phyloP scores from a whole-genome alignment of 2,329 filamentous ascomycete genomes.

The Diaporthe ampelina region DNA sequence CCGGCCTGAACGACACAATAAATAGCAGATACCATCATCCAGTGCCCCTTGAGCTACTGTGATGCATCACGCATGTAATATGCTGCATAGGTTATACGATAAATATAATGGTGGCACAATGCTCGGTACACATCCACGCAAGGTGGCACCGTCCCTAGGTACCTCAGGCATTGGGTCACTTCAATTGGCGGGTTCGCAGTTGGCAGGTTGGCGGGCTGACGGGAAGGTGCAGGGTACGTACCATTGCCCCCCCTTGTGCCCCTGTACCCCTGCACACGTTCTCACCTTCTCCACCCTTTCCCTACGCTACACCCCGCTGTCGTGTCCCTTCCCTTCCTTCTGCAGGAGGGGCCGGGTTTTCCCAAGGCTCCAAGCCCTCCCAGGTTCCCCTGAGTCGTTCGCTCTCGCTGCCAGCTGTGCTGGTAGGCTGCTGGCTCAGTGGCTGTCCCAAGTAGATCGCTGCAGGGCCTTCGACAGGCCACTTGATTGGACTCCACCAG shows the following conservation, averaged over 20 bases:
- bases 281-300: neutral
- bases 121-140: neutral
- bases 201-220: conserved; percentile 8
- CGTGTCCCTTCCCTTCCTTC: conserved; percentile 25
- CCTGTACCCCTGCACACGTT: neutral
- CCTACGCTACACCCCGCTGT: conserved; percentile 17
- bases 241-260: neutral
- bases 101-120: neutral
- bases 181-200: neutral
- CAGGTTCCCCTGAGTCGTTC: conserved; percentile 32
- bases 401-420: neutral
- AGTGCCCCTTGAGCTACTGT: neutral
- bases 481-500: conserved; percentile 37
- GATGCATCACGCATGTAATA: neutral
- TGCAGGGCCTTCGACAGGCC: neutral
- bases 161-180: too few species aligned
- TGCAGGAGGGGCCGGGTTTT: neutral
- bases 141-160: conserved; percentile 1
- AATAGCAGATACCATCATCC: neutral
- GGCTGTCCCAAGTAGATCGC: conserved; percentile 36
- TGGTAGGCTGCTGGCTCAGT: too few species aligned
- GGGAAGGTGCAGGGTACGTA: conserved; percentile 20
- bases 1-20: neutral
- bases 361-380: neutral
- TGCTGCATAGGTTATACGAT: neutral